These are phyloP conservation scores for Cladosporium velox DNA, from an alignment of 2,329 filamentous ascomycete genomes.

Conservation along the genomic window DNA sequence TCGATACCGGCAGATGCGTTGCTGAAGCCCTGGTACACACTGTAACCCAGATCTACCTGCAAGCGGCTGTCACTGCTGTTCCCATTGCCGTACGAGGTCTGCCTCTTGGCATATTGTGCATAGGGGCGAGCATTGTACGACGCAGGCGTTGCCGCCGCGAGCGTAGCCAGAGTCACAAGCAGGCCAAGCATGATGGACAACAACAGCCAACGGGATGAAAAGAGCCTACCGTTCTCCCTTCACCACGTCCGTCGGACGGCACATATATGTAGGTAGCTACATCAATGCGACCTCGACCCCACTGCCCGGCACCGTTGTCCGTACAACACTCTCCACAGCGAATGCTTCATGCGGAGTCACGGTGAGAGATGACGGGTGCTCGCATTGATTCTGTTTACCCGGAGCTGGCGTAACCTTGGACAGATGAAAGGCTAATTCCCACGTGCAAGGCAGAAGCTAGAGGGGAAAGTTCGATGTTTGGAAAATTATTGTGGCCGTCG, in stretches of 20 bases:
- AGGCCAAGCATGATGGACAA: background rate
- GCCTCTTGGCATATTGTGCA: constrained; percentile 20
- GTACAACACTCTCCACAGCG: background rate
- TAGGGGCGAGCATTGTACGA: constrained; percentile 24
- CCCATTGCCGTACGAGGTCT: constrained; percentile 9
- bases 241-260: background rate
- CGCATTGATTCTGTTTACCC: background rate
- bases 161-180: background rate
- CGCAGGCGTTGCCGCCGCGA: constrained; percentile 22
- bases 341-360: background rate
- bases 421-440: background rate
- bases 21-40: constrained; percentile 28
- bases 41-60: constrained; percentile 32
- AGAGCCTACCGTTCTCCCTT: background rate
- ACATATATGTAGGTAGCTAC: background rate
- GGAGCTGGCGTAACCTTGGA: background rate
- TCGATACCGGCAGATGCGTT: constrained; percentile 26
- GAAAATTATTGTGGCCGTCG: background rate
- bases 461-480: background rate
- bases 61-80: constrained; percentile 16
- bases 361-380: background rate
- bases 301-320: background rate
- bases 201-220: background rate
- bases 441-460: background rate
- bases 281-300: background rate